A percentile compares a stretch with the other conserved stretches of the same genome.
Evolutionary conservation across 768 basidiomycete species (phyloP).

Genomic region (Lactarius akahatsu): DNA sequence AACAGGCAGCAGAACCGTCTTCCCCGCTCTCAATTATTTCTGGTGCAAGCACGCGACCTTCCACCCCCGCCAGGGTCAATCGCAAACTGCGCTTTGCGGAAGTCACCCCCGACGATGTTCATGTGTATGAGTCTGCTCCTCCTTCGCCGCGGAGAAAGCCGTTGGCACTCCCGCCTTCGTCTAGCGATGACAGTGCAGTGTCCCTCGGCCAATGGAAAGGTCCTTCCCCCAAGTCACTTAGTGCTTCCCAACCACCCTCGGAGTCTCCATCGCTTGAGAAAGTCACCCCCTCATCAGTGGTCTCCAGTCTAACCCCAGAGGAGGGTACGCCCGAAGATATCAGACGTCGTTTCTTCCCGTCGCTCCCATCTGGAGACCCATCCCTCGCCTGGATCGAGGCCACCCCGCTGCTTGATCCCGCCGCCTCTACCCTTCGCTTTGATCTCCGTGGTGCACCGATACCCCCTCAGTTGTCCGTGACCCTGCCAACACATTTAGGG

Average conservation of each 20-base stretch:
- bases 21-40: slow-evolving; percentile 45
- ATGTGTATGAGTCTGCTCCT: slow-evolving; percentile 82
- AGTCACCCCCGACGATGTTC: slow-evolving; percentile 67
- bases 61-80: slow-evolving; percentile 44
- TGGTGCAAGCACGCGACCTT: slow-evolving; percentile 55
- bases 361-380: slow-evolving; percentile 64
- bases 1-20: slow-evolving; percentile 10
- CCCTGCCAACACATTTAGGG: slow-evolving; percentile 80
- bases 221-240: not conserved
- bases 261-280: not conserved
- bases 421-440: slow-evolving; percentile 46
- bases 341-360: slow-evolving; percentile 78
- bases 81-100: slow-evolving; percentile 75
- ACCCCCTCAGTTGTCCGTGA: slow-evolving; percentile 49
- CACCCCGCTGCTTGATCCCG: slow-evolving; percentile 33
- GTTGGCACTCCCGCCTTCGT: slow-evolving; percentile 58
- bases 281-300: slow-evolving; percentile 5
- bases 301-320: slow-evolving; percentile 40
- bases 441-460: slow-evolving; percentile 75
- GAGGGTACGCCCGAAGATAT: slow-evolving; percentile 85
- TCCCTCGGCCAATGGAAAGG: slow-evolving; percentile 43
- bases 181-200: slow-evolving; percentile 38
- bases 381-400: slow-evolving; percentile 77
- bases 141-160: slow-evolving; percentile 64
- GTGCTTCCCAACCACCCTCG: slow-evolving; percentile 1